These are phyloP conservation scores for Ceratobasidium sp. DNA, from an alignment of 1,284 basidiomycete species.

Conservation along the genomic window DNA sequence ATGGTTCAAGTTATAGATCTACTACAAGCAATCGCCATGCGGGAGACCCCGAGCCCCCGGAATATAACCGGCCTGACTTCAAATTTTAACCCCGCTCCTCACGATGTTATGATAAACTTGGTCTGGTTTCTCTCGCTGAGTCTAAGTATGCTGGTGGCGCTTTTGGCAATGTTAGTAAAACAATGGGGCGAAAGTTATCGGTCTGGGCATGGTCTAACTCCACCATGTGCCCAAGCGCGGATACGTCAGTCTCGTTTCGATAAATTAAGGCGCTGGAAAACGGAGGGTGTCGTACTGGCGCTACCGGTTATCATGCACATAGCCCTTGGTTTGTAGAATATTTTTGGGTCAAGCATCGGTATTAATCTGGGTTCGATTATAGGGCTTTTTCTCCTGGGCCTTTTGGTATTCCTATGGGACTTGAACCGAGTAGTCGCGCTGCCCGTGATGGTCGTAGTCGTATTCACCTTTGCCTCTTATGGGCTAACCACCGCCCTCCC, in stretches of 20 bases:
- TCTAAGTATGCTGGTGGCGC: constrained; percentile 10
- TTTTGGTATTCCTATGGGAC: constrained; percentile 3
- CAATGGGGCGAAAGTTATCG: constrained; percentile 21
- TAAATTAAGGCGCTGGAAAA: background rate
- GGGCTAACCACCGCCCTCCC: background rate
- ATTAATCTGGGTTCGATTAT: background rate
- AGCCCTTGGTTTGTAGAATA: constrained; percentile 23
- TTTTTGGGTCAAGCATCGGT: too few species aligned
- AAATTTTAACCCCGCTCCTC: background rate
- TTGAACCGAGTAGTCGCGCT: background rate
- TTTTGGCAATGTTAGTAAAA: constrained; percentile 22
- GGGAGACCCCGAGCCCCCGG: background rate
- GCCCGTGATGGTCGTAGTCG: background rate
- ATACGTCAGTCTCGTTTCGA: constrained; percentile 27
- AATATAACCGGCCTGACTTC: background rate
- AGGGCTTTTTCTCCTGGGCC: constrained; percentile 20
- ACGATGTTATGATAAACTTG: background rate
- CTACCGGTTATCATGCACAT: constrained; percentile 29
- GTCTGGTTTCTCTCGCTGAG: constrained; percentile 29
- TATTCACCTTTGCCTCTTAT: background rate
- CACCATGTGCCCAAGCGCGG: constrained; percentile 19
- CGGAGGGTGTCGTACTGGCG: constrained; percentile 1
- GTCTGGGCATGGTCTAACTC: background rate
- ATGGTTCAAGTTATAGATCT: background rate
- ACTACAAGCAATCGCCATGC: constrained; percentile 1